Percentiles rank a stretch among this genome's conserved stretches.
These are phyloP conservation scores for Calocera cornea DNA, from an alignment of 768 basidiomycete species.

Conservation along the genomic window DNA sequence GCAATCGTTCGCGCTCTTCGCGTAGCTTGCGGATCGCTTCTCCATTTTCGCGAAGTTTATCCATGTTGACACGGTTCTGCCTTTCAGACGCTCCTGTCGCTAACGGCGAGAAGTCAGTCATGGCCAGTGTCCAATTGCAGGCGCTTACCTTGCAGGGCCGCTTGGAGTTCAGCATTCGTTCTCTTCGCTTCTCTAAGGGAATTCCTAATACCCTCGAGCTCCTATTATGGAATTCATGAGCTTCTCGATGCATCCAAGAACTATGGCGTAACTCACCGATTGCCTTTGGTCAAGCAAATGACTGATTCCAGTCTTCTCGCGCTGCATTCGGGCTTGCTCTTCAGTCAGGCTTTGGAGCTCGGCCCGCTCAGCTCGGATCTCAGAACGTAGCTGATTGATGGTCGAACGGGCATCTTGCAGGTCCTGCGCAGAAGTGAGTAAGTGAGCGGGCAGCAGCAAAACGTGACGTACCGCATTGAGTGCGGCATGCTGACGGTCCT, in stretches of 20 bases:
- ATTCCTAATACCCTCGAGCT: constrained; percentile 38
- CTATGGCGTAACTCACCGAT: background rate
- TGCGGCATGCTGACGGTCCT: background rate
- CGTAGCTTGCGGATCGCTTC: constrained; percentile 61
- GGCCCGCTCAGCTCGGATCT: background rate
- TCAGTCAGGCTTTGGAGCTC: background rate
- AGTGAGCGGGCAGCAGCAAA: background rate
- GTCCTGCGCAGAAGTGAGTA: background rate
- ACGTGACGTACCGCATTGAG: constrained; percentile 56
- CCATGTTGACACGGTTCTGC: constrained; percentile 48
- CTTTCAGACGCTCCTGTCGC: constrained; percentile 58
- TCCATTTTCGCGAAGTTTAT: constrained; percentile 56
- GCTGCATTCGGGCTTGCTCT: background rate
- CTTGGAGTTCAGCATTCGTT: constrained; percentile 59
- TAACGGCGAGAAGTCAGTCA: constrained; percentile 17
- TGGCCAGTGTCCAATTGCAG: background rate
- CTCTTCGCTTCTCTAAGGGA: constrained; percentile 57
- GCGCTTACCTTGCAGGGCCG: constrained; percentile 51
- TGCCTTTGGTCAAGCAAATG: background rate
- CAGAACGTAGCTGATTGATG: background rate
- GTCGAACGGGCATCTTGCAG: background rate
- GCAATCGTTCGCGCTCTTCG: constrained; percentile 58
- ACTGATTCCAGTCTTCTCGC: background rate
- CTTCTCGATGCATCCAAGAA: background rate
- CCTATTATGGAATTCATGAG: background rate